phyloP scores from a whole-genome alignment of 2,329 filamentous ascomycete genomes.

The Myriangium duriaei region DNA sequence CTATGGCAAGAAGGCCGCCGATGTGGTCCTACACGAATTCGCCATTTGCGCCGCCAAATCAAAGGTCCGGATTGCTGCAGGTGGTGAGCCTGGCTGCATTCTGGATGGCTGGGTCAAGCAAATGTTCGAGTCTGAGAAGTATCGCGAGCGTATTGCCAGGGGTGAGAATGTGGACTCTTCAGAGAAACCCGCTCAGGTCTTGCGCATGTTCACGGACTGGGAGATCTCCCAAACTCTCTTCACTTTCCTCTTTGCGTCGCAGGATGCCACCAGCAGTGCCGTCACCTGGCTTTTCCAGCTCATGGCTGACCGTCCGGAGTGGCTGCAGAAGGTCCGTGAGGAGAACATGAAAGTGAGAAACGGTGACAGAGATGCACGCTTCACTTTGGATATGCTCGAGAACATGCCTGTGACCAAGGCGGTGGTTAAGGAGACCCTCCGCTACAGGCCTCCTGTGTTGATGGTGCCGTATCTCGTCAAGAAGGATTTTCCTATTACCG shows the following conservation, averaged over 20 bases:
- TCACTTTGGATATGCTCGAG: slow-evolving; percentile 79
- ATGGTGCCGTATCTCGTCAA: slow-evolving; percentile 95
- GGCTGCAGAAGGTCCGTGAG: slow-evolving; percentile 78
- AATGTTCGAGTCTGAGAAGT: slow-evolving; percentile 75
- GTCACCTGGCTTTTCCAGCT: slow-evolving; percentile 92
- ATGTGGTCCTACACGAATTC: slow-evolving; percentile 80
- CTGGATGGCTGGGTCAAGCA: slow-evolving; percentile 89
- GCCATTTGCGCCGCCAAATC: slow-evolving; percentile 79
- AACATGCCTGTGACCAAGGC: slow-evolving; percentile 81
- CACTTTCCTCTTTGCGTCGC: slow-evolving; percentile 93
- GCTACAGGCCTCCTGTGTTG: slow-evolving; percentile 89
- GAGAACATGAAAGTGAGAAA: slow-evolving; percentile 72
- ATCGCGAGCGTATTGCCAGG: slow-evolving; percentile 64
- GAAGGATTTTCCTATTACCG: slow-evolving; percentile 85
- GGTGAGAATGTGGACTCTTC: slow-evolving; percentile 49
- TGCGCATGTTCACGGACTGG: slow-evolving; percentile 78
- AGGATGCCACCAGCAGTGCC: slow-evolving; percentile 91
- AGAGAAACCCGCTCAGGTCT: slow-evolving; percentile 69
- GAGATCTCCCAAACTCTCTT: slow-evolving; percentile 91
- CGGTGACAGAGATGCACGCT: slow-evolving; percentile 55
- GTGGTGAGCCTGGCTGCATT: slow-evolving; percentile 78
- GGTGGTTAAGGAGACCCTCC: slow-evolving; percentile 79
- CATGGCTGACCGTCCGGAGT: slow-evolving; percentile 84
- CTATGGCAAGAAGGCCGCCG: slow-evolving; percentile 87
- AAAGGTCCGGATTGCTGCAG: slow-evolving; percentile 68